phyloP scores from a whole-genome alignment of 2,329 filamentous ascomycete species.

The Neofusicoccum parvum region DNA sequence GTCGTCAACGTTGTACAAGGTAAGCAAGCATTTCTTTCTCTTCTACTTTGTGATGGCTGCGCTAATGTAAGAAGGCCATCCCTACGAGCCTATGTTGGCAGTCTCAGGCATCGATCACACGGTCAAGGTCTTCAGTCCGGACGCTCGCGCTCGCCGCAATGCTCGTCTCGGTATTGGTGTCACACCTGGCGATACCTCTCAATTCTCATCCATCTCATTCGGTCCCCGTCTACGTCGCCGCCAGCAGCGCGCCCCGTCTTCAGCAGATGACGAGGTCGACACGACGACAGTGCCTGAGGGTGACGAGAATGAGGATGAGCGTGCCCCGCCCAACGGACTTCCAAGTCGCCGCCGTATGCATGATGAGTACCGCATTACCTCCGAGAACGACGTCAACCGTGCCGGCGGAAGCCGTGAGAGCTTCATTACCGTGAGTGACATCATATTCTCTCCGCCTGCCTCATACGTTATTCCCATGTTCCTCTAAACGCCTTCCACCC shows the following conservation, averaged over 20 bases:
- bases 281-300: conserved; percentile 18
- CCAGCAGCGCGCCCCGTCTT: neutral
- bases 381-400: conserved; percentile 62
- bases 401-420: conserved; percentile 61
- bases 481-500: neutral
- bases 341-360: conserved; percentile 61
- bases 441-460: neutral
- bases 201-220: conserved; percentile 44
- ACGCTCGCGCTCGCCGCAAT: conserved; percentile 58
- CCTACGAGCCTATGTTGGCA: conserved; percentile 67
- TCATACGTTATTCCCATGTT: neutral
- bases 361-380: conserved; percentile 62
- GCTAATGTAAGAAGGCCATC: conserved; percentile 53
- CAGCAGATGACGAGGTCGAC: conserved; percentile 23
- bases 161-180: conserved; percentile 63
- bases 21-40: conserved; percentile 28
- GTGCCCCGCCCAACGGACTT: conserved; percentile 50
- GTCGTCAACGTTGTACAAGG: conserved; percentile 71
- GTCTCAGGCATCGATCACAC: conserved; percentile 69
- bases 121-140: conserved; percentile 68
- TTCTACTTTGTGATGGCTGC: neutral
- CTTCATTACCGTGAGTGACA: conserved; percentile 54
- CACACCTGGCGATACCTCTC: conserved; percentile 47
- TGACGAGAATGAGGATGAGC: conserved; percentile 40
- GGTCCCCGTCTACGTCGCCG: conserved; percentile 25